A percentile compares a stretch with the other conserved stretches of the same genome.
Conservation (phyloP, 176 grass and related monocot species). For the Dendrocalamus sinicus region DNA sequence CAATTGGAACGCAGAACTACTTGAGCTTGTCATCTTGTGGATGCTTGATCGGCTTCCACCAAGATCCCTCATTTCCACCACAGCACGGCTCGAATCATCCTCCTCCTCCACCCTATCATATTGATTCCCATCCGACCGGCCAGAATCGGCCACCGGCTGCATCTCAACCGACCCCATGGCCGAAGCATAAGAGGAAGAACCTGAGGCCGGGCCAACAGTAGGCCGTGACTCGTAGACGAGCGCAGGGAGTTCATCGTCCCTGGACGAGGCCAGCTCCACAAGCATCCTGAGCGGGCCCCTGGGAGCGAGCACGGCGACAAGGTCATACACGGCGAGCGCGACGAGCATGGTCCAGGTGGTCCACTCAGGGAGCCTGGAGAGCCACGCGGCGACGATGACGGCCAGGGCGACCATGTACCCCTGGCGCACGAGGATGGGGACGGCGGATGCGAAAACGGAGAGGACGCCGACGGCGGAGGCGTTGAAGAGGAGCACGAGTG, state of each 20-base stretch:
- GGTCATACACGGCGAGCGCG: conserved; percentile 84
- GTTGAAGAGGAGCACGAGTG: conserved; percentile 79
- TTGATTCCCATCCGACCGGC: neutral
- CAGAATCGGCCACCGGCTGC: conserved; percentile 49
- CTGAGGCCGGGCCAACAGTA: conserved; percentile 41
- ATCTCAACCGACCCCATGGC: conserved; percentile 68
- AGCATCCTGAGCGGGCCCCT: conserved; percentile 86
- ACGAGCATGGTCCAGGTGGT: conserved; percentile 93
- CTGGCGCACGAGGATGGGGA: conserved; percentile 89
- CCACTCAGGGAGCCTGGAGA: conserved; percentile 87
- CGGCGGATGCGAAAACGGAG: conserved; percentile 73
- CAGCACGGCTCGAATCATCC: conserved; percentile 32
- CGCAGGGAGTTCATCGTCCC: conserved; percentile 89
- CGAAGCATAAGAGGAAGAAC: conserved; percentile 52
- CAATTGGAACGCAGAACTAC: conserved; percentile 19
- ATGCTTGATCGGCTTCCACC: neutral
- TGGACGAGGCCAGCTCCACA: conserved; percentile 87
- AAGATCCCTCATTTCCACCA: conserved; percentile 60
- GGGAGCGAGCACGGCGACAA: conserved; percentile 84
- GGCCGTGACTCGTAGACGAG: conserved; percentile 89
- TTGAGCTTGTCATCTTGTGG: conserved; percentile 15
- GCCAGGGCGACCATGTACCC: conserved; percentile 86
- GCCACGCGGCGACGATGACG: conserved; percentile 91
- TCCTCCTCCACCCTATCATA: conserved; percentile 47
- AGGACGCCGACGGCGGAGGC: conserved; percentile 73